Evolutionary conservation across 176 grass and related monocot genomes (phyloP), one percentile per base, ranked within the genome.

Genomic region (Hordeum marinum): DNA sequence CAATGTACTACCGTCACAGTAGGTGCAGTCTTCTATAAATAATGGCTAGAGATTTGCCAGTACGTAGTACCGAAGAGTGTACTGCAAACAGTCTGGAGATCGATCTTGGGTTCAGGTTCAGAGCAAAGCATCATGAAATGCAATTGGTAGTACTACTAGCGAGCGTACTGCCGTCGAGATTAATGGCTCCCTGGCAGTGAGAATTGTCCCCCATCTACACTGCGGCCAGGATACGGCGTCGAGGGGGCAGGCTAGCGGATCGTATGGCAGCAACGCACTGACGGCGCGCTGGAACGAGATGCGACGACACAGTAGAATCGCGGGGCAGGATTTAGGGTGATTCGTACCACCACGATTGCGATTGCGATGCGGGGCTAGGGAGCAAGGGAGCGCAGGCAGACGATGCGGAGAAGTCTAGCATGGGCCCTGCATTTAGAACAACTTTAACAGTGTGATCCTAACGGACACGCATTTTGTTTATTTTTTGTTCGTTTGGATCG

Each of bases 1-100:
- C 23, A 25, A 9, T 79, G 50, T 15, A 27, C 39, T 66, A 69
- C 46, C 46, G 31, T 36, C 25, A 11, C 65, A 52, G 24, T 15
- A 24, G 59, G 8, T 34, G 8, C 55, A 9, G 21, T 75, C 55
- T 45, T 75, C 55, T 45, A 63, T 62, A 75, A 63, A 34, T 74
- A 75, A 63, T 75, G 15, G 82, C 42, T 36, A 54, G 29, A 84
- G 59, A 76, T 75, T 54, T 79, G 66, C 63, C 26, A 63, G 79
- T n/a, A n/a, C 29, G 32, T n/a, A 66, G 69, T 50, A 72, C 71
- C 48, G 1, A 72, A 43, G 20, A 60, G 45, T 24, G 10, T 18
- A 58, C 39, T 3, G 14, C 25, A 10, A 48, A 68, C 37, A 46
- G 55, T 18, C 35, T 9, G 77, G 59, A 60, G 61, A 60, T 34